These are phyloP conservation scores for Colletotrichum trifolii DNA, from an alignment of 2,329 filamentous ascomycete genomes.

Conservation along the genomic window DNA sequence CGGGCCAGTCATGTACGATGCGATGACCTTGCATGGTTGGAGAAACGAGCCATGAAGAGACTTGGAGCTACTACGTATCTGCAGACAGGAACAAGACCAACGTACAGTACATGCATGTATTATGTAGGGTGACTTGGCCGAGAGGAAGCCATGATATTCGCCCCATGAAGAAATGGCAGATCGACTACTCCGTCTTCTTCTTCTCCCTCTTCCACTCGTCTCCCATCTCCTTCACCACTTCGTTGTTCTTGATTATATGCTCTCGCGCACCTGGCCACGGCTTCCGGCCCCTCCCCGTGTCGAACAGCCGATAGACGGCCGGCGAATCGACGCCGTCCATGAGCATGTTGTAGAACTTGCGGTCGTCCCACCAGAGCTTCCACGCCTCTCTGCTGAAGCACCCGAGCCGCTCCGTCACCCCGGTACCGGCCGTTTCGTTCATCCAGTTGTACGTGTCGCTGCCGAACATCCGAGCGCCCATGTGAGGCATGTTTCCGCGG, in stretches of 20 bases:
- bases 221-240: slow-evolving; percentile 36
- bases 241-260: slow-evolving; percentile 44
- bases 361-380: slow-evolving; percentile 56
- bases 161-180: no score
- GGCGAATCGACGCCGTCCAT: slow-evolving; percentile 53
- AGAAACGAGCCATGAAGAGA: no score
- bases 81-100: no score
- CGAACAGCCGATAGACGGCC: slow-evolving; percentile 54
- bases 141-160: no score
- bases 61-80: no score
- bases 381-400: slow-evolving; percentile 53
- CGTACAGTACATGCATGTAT: no score
- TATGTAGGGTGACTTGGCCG: no score
- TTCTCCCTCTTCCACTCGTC: slow-evolving; percentile 21
- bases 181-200: slow-evolving; percentile 2
- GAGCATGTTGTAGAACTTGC: slow-evolving; percentile 52
- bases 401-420: slow-evolving; percentile 50
- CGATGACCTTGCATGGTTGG: neutral
- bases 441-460: slow-evolving; percentile 47
- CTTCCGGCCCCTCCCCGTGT: slow-evolving; percentile 50
- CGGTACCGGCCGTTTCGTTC: slow-evolving; percentile 55
- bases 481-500: slow-evolving; percentile 41
- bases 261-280: slow-evolving; percentile 52
- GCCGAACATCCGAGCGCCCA: slow-evolving; percentile 41
- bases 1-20: slow-evolving; percentile 6